Base-by-base conservation (phyloP, 2,329 filamentous ascomycete genomes). In the Teratosphaeria viscida region DNA sequence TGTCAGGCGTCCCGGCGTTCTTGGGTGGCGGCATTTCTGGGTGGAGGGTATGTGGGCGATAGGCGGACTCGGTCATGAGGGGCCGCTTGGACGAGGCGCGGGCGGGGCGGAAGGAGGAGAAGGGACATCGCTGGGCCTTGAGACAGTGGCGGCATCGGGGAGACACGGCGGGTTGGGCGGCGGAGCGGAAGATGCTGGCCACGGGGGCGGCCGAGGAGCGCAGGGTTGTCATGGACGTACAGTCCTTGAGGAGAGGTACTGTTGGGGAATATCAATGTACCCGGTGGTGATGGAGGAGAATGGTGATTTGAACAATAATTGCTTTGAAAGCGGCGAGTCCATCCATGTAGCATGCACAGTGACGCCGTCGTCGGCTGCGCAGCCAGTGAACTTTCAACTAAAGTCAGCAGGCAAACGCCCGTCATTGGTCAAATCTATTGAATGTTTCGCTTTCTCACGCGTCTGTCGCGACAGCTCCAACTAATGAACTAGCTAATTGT, bases 21-120 rank as follows among this genome's bases (percentile, higher is more conserved):
- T 82, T 79, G 53, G 82, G 82, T 58, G 82, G 78, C 12, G 82
- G 81, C 65, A 82, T 80, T 54, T 79, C 76, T 0, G 79, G 73
- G 16, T 80, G 77, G n/a, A 88, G 72, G 1, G 78, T 77, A 61
- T 84, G 80, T 23, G 85, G 84, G 60, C 81, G 82, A 67, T 86
- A 85, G 7, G 55, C 82, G 19, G 83, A 85, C 35, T 82, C 83
- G 12, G 85, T 87, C 71, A 86, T 84, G 70, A 88, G 80, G 62
- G 82, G 81, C 56, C 83, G 77, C 67, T 82, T 83, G 10, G 79
- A 80, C n/a, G 79, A 81, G 32, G 76, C 74, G 27, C 75, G 70
- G 14, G 71, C 70, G 5, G 71, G 68, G 49, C 61, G 68, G 61
- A 70, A 73, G 27, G 75, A 75, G 52, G 77, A 76, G 66, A 79